Base-by-base conservation (phyloP, 768 basidiomycete species). In the Guyanaporus albipodus region DNA sequence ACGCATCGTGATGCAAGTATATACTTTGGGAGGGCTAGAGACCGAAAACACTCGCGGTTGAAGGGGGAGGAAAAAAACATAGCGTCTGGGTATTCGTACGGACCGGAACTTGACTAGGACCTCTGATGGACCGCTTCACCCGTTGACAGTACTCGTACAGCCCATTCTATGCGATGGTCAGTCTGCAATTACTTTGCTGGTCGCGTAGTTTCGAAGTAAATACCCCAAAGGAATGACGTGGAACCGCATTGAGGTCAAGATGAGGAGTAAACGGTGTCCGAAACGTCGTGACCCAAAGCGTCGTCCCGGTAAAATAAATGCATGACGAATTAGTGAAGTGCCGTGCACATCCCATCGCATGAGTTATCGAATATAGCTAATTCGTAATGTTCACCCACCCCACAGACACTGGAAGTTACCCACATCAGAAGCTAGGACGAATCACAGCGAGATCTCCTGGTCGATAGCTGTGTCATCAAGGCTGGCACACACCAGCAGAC, bases 31-130 rank as follows among this genome's bases (percentile, higher is more conserved):
- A 1, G 91, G 88, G 49, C 86, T 91, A 2, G 94, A 85, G 43
- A 99, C 98, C 1, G 92, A 95, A 64, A 98, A 99, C 42, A 92
- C 82, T 27, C 96, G 73, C 3, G 91, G 80, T 15, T 93, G 73
- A 8, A 98, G 69, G 2, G 82, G 76, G 9, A 93, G 92, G 54
- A 99, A 86, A 54, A 96, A 87, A 14, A 94, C 69, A 59, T 94
- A 93, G 24, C 90, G 85, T 42, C 76, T 72, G 6, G 94, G 91
- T 49, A 96, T 80, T 29, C 69, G 63, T 9, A 76, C 67, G 6
- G 75, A 70, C 19, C 86, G 77, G 59, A 99, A 98, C 54, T 98
- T 95, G 17, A 76, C 64, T 23, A 98, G 63, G 1, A 95, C 82
- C 63, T 98, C n/a, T 70, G 37, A 93, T 85, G 0, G 90, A 94